Conservation (phyloP, 495 filamentous ascomycete genomes). For the Clohesyomyces aquaticus region DNA sequence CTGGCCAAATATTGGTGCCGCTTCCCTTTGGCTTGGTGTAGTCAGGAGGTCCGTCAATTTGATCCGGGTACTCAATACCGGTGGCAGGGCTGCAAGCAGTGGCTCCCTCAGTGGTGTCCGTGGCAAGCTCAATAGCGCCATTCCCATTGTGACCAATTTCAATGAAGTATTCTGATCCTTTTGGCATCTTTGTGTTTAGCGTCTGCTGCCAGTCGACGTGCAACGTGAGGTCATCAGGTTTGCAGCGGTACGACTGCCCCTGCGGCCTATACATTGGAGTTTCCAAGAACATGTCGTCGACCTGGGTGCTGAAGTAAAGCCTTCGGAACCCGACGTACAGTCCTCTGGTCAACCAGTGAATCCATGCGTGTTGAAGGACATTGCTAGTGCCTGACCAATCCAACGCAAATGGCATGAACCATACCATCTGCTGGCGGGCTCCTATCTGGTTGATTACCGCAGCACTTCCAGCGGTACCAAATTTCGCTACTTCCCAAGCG, state of each 20-base stretch:
- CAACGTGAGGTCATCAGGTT: slow-evolving; percentile 53
- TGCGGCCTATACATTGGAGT: slow-evolving; percentile 58
- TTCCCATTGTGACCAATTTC: slow-evolving; percentile 67
- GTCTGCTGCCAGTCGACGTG: slow-evolving; percentile 55
- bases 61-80: slow-evolving; percentile 48
- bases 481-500: slow-evolving; percentile 59
- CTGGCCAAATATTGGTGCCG: slow-evolving; percentile 60
- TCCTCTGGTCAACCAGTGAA: slow-evolving; percentile 64
- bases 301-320: slow-evolving; percentile 62
- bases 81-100: slow-evolving; percentile 41
- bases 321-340: slow-evolving; percentile 60
- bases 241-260: slow-evolving; percentile 56
- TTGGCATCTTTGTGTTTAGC: slow-evolving; percentile 58
- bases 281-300: slow-evolving; percentile 66
- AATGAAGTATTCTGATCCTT: slow-evolving; percentile 59
- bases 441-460: slow-evolving; percentile 64
- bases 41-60: slow-evolving; percentile 58
- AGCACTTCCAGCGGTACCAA: slow-evolving; percentile 55
- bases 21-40: slow-evolving; percentile 62
- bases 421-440: slow-evolving; percentile 65
- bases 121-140: slow-evolving; percentile 55
- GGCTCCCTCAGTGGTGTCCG: slow-evolving; percentile 24
- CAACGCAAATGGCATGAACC: slow-evolving; percentile 60
- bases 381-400: slow-evolving; percentile 61
- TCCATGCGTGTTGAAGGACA: slow-evolving; percentile 66